Evolutionary conservation across 2,329 filamentous ascomycete species (phyloP), one percentile per base, ranked within the genome.

Genomic region (Triangularia verruculosa): DNA sequence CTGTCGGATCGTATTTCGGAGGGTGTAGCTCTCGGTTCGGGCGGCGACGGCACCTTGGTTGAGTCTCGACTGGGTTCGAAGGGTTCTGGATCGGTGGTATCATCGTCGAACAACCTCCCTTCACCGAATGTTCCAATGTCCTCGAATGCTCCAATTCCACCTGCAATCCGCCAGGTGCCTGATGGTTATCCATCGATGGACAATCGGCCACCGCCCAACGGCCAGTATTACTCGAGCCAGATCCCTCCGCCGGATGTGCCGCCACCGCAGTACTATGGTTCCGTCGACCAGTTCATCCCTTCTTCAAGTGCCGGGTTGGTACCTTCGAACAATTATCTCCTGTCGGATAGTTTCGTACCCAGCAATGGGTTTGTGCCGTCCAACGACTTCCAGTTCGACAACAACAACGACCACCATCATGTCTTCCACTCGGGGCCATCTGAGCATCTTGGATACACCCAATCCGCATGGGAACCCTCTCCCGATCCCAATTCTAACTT

Each of bases 381-480:
- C 12, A 17, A 20, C n/a, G 55, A 17, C 15, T 60, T 62, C 51
- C 61, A 63, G 15, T 68, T 43, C 39, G 9, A 17, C 13, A 43
- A 47, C 11, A 17, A 47, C 39, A 20, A 17, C 13, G 17, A 47
- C 11, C n/a, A 47, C 39, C 39, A 54, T 34, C 61, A 47, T n/a
- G 32, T 20, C 57, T 28, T 54, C 20, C 13, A 39, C 3, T 12
- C 61, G 27, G 47, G 54, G 9, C 30, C 61, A 11, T 53, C 39
- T 30, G 59, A 34, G 6, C 12, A 47, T 17, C 17, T 55, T 12
- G 20, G 58, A 2, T 58, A 62, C 59, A 61, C 25, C 32, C 66
- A 68, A 20, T 20, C 62, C 6, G 62, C 34, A 8, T 71, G 68
- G 69, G 59, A 68, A 30, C n/a, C 52, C 12, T 6, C 64, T 12